Evolutionary conservation across 495 filamentous ascomycete species (phyloP), one percentile per base, ranked within the genome.

Genomic region (Penicillium longicatenatum): DNA sequence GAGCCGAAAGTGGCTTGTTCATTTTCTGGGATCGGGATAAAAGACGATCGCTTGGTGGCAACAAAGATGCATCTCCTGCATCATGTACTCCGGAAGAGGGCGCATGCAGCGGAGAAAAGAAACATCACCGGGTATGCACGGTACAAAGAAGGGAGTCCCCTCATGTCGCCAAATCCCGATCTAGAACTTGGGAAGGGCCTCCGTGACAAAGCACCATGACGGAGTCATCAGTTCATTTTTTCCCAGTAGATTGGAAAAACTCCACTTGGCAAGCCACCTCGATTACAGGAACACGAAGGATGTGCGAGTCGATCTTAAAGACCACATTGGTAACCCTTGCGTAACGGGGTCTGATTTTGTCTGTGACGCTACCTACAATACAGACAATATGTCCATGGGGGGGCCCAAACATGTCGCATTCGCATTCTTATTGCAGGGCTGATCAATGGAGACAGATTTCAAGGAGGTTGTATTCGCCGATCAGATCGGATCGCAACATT

Each of bases 251-350:
- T 52, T 53, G 39, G 48, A 41, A 37, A 17, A 49, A 55, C 61
- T 59, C 64, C 61, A 67, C 64, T 55, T 58, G 31, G 26, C 20
- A 49, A 41, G 37, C 16, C 52, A 50, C 59, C 59, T 60, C 57
- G 50, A 62, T 24, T 41, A 50, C 35, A 55, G 43, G 43, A 45
- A 57, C 48, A 57, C 42, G 37, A 60, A 60, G 57, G 54, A 67
- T 63, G 63, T 57, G 55, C 44, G 44, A 62, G 56, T 41, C 57
- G 61, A 65, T 60, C 55, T 58, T 24, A 26, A 54, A 29, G 54
- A 55, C 57, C 57, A 65, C 65, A 66, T 71, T 68, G 68, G 71
- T 71, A 67, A 72, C 71, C 73, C 73, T 76, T 73, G 73, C 73
- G 73, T 76, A 76, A 74, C 70, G 57, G 58, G 43, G 37, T 49